These are phyloP conservation scores for Zelopaecilomyces penicillatus DNA, from an alignment of 2,329 filamentous ascomycete species.

Conservation along the genomic window DNA sequence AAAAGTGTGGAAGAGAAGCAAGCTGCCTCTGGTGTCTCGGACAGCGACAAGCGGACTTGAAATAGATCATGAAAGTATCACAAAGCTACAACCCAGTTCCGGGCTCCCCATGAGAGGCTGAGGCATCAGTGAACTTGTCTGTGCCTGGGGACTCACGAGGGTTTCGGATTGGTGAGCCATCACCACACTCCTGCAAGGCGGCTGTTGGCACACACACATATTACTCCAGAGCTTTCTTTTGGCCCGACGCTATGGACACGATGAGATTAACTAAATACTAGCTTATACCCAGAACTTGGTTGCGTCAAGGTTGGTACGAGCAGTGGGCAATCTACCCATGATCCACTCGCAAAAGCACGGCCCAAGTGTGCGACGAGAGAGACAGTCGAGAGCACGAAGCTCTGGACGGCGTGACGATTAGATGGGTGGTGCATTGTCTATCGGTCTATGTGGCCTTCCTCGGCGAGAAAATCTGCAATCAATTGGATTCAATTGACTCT, in stretches of 20 bases:
- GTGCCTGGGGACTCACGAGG: no score
- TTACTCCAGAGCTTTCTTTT: not conserved
- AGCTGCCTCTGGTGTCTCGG: not conserved
- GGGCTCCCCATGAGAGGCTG: no score
- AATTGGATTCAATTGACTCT: constrained; percentile 5
- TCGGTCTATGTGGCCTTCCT: not conserved
- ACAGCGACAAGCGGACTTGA: constrained; percentile 2
- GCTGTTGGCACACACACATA: no score
- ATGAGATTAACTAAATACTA: constrained; percentile 1
- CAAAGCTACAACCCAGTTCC: no score
- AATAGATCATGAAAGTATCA: no score
- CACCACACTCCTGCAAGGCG: no score
- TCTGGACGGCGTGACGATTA: constrained; percentile 6
- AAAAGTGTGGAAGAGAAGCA: not conserved
- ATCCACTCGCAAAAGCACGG: constrained; percentile 8
- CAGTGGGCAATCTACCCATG: constrained; percentile 3
- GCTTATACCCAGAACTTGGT: constrained; percentile 4
- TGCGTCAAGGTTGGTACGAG: constrained; percentile 2
- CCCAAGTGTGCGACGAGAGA: constrained; percentile 5
- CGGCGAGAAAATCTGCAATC: not conserved
- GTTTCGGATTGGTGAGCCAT: no score
- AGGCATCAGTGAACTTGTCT: no score
- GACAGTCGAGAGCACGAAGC: constrained; percentile 1
- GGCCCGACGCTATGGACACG: not conserved
- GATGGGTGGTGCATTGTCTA: constrained; percentile 1